Evolutionary conservation across 2,329 filamentous ascomycete genomes (phyloP).

Genomic region (Ambrosiella cleistominuta): DNA sequence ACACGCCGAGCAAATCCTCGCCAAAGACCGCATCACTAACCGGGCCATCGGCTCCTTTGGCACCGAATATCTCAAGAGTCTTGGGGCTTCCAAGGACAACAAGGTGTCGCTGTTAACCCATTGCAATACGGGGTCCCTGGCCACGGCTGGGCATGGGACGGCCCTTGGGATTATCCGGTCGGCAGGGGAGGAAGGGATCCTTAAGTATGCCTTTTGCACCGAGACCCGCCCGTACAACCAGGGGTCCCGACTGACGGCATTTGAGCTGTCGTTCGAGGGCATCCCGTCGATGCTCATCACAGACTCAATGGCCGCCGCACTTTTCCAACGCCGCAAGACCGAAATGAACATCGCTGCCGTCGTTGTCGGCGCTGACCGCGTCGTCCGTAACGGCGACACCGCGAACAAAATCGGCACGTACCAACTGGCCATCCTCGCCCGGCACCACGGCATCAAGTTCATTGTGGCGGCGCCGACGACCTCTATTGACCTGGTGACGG

Average conservation of each 20-base stretch:
- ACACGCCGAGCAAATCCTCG: slow-evolving; percentile 71
- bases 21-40: slow-evolving; percentile 77
- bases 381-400: slow-evolving; percentile 91
- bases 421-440: slow-evolving; percentile 74
- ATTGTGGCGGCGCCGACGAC: slow-evolving; percentile 88
- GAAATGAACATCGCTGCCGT: slow-evolving; percentile 62
- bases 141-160: slow-evolving; percentile 94
- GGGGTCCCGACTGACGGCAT: slow-evolving; percentile 83
- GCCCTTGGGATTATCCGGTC: slow-evolving; percentile 86
- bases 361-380: slow-evolving; percentile 85
- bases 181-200: slow-evolving; percentile 44
- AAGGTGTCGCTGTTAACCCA: slow-evolving; percentile 77
- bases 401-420: slow-evolving; percentile 99
- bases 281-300: slow-evolving; percentile 87
- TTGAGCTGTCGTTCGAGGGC: slow-evolving; percentile 83
- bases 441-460: slow-evolving; percentile 79
- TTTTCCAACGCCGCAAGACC: slow-evolving; percentile 48
- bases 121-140: slow-evolving; percentile 93
- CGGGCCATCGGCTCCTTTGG: slow-evolving; percentile 68
- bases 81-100: slow-evolving; percentile 25
- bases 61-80: slow-evolving; percentile 62
- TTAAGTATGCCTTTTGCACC: slow-evolving; percentile 83
- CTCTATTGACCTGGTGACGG: slow-evolving; percentile 73
- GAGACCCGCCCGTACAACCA: slow-evolving; percentile 98
- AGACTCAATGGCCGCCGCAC: slow-evolving; percentile 86